Evolutionary conservation across 139 green algal genomes (phyloP).

Genomic region (Chloropicon primus): DNA sequence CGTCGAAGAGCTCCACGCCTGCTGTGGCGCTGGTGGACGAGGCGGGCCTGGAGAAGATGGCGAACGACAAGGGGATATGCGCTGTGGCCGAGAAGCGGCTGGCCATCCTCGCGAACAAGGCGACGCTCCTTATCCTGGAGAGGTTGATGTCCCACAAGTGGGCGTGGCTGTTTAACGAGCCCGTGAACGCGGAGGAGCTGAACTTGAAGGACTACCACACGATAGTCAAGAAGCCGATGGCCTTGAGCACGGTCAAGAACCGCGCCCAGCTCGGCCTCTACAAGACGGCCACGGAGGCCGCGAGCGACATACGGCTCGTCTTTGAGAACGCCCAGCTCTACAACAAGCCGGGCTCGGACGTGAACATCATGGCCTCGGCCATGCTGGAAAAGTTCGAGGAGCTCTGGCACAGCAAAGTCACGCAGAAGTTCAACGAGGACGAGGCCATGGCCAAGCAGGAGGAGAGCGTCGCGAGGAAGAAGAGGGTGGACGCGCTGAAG

Average conservation of each 20-base stretch:
- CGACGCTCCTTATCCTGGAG: neutral
- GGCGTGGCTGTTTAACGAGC: slow-evolving; percentile 64
- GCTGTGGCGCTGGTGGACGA: neutral
- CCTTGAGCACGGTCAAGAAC: slow-evolving; percentile 56
- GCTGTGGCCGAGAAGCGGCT: neutral
- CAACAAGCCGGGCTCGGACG: slow-evolving; percentile 9
- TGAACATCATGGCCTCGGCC: neutral
- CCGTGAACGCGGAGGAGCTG: slow-evolving; percentile 58
- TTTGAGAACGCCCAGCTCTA: slow-evolving; percentile 13
- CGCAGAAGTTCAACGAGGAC: neutral
- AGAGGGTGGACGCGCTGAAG: neutral
- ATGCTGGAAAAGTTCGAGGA: neutral
- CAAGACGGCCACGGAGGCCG: slow-evolving; percentile 3
- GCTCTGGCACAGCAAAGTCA: neutral
- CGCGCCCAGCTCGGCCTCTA: slow-evolving; percentile 8
- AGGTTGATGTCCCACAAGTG: slow-evolving; percentile 27
- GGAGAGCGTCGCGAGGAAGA: neutral
- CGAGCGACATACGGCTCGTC: slow-evolving; percentile 6
- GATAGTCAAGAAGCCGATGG: slow-evolving; percentile 50
- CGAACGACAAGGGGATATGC: neutral
- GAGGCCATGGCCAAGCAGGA: neutral
- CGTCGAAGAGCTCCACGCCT: neutral
- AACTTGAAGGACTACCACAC: slow-evolving; percentile 48
- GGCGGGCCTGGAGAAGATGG: neutral
- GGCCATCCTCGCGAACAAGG: neutral